Percentiles rank a stretch among this genome's conserved stretches.
Evolutionary conservation across 768 basidiomycete species (phyloP).

Genomic region (Boletus bicolor): DNA sequence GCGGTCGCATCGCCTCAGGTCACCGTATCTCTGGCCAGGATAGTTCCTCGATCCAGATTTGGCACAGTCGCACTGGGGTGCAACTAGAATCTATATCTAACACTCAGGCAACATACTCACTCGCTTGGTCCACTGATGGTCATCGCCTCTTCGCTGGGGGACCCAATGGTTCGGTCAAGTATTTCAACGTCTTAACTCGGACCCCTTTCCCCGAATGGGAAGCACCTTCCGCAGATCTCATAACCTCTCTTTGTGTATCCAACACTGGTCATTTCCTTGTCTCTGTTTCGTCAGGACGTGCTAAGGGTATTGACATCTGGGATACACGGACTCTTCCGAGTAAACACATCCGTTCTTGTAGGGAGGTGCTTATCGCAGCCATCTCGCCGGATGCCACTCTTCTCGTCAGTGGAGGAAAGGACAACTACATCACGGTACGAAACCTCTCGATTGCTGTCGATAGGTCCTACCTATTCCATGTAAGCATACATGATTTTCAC

Average conservation of each 20-base stretch:
- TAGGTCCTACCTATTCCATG: not conserved
- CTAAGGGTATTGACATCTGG: constrained; percentile 11
- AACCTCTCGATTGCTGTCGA: not conserved
- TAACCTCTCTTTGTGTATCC: constrained; percentile 7
- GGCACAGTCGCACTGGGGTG: constrained; percentile 12
- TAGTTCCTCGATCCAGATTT: constrained; percentile 2
- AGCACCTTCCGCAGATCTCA: not conserved
- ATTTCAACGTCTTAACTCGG: constrained; percentile 7
- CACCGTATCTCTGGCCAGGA: not conserved
- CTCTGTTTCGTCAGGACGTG: constrained; percentile 8
- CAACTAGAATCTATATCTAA: constrained; percentile 1
- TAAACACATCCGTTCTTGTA: not conserved
- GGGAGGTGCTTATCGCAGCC: not conserved
- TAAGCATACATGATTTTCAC: not conserved
- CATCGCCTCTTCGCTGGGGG: constrained; percentile 15
- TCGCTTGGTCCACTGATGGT: constrained; percentile 18
- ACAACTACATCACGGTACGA: not conserved
- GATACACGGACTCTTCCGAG: not conserved
- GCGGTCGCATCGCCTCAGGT: constrained; percentile 8
- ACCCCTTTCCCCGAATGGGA: not conserved
- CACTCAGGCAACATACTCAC: not conserved
- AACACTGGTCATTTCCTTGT: constrained; percentile 4
- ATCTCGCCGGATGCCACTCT: constrained; percentile 4
- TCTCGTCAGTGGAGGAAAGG: not conserved
- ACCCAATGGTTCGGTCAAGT: constrained; percentile 7